Conservation (phyloP, 805 yeast genomes). For the Zygoascus tannicola region DNA sequence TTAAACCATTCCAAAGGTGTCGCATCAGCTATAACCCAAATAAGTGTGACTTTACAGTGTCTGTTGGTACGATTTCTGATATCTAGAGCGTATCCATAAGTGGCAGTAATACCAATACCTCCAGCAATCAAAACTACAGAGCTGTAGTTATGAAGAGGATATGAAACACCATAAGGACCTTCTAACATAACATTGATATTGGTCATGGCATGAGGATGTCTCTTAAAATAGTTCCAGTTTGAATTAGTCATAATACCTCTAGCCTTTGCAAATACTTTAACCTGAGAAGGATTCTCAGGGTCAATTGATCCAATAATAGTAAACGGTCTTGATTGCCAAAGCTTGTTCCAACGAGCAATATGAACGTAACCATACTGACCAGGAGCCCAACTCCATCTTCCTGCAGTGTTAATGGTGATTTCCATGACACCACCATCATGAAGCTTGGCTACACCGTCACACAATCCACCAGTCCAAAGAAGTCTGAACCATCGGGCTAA, state of each 20-base stretch:
- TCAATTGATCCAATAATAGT: slow-evolving; percentile 29
- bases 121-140: slow-evolving; percentile 58
- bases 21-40: slow-evolving; percentile 26
- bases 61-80: slow-evolving; percentile 5
- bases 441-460: slow-evolving; percentile 9
- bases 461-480: slow-evolving; percentile 4
- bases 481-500: slow-evolving; percentile 46
- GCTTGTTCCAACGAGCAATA: slow-evolving; percentile 41
- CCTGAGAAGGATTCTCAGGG: slow-evolving; percentile 10
- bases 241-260: slow-evolving; percentile 15
- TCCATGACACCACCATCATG: slow-evolving; percentile 17
- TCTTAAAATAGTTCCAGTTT: slow-evolving; percentile 7
- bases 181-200: slow-evolving; percentile 33
- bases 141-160: slow-evolving; percentile 44
- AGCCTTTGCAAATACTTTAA: slow-evolving; percentile 12
- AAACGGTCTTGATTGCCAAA: slow-evolving; percentile 73
- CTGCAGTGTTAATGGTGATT: slow-evolving; percentile 31
- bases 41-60: slow-evolving; percentile 18
- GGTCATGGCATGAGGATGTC: slow-evolving; percentile 8
- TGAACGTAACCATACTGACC: slow-evolving; percentile 51
- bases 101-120: slow-evolving; percentile 68
- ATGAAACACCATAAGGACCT: slow-evolving; percentile 61
- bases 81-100: slow-evolving; percentile 34
- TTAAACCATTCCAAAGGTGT: slow-evolving; percentile 24
- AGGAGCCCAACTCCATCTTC: slow-evolving; percentile 40